Base-by-base conservation (phyloP, 2,329 filamentous ascomycete genomes). In the Xylariaceae sp. region DNA sequence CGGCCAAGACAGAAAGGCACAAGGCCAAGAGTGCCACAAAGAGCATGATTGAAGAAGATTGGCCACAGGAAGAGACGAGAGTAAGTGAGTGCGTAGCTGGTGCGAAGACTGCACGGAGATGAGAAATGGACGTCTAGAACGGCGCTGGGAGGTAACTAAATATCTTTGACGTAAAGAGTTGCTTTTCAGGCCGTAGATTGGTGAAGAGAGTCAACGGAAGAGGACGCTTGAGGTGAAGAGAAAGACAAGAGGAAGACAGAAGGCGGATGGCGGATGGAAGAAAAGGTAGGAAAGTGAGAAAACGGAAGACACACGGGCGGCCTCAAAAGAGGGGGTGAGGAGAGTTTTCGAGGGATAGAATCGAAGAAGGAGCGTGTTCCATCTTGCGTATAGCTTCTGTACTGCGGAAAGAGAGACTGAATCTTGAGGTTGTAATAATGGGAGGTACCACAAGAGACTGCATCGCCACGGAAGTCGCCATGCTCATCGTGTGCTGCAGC, bases 11-110 rank as follows among this genome's bases (percentile, higher is more conserved):
- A 8, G 55, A 51, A 23, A 64, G 55, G 62, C 53, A 64, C 50
- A 66, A 34, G 51, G 62, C 66, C 62, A 68, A 48, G 47, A 68
- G 51, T 62, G 58, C 55, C 51, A 53, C 23, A 44, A 66, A 52
- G 53, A 67, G 48, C 51, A 63, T 61, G 55, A 23, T 53, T 39
- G 54, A 2, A 37, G 58, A 58, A n/a, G 30, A 17, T 23, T 61
- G 35, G 30, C 17, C 51, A 30, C 23, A 30, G 47, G 30, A 18
- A 18, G 8, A n/a, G 56, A 47, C 37, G 9, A 15, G 34, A 35
- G 23, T 52, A 34, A 51, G 42, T 3, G 9, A 23, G 53, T 13
- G 45, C 34, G 44, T 23, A 34, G 35, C 42, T 18, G 34, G 13
- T 34, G 10, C 15, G 34, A 52, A 18, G 42, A 44, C 35, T 17